Base-by-base conservation (phyloP, 2,329 filamentous ascomycete species). In the Penicillium sp. region DNA sequence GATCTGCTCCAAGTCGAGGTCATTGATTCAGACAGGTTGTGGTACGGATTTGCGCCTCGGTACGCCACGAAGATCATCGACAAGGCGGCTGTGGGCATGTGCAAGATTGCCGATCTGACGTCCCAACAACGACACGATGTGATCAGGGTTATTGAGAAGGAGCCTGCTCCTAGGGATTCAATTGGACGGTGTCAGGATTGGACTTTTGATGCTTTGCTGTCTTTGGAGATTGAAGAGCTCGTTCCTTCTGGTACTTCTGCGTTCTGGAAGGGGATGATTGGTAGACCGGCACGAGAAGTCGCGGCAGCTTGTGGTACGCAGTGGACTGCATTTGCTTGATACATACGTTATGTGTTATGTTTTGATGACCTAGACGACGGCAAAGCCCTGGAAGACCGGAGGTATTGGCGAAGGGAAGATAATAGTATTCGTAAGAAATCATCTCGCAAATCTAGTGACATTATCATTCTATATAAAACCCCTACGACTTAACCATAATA, bases 1-100 rank as follows among this genome's bases (percentile, higher is more conserved):
- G 66, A 68, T 56, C 61, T 68, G 10, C 58, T 67, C n/a, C 62
- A 67, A 49, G 65, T 68, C 35, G 55, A 59, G 13, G 38, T 61
- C 23, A 59, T 68, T 42, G 60, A 66, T 32, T 37, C 61, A 2
- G 42, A 60, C 3, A 54, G 49, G 35, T 47, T 67, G 1, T 67
- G 65, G 60, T 67, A 64, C 44, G 57, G 63, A 27, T 66, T 63
- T 23, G 60, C 65, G 38, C 50, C 57, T 3, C 57, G 64, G 9
- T 58, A 60, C 39, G 57, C 58, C n/a, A 63, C 60, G 4, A 54
- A 61, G 18, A 50, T 67, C n/a, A 46, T 58, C 39, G 60, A 60
- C 7, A 58, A 62, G 49, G 59, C 58, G 21, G 66, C 65, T 1
- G 55, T 65, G 7, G 66, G 65, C 25, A 55, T 62, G 54, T 59